Percentiles rank a stretch among this genome's conserved stretches.
Evolutionary conservation across 768 basidiomycete species (phyloP).

Genomic region (Neoboletus subvelutipes): DNA sequence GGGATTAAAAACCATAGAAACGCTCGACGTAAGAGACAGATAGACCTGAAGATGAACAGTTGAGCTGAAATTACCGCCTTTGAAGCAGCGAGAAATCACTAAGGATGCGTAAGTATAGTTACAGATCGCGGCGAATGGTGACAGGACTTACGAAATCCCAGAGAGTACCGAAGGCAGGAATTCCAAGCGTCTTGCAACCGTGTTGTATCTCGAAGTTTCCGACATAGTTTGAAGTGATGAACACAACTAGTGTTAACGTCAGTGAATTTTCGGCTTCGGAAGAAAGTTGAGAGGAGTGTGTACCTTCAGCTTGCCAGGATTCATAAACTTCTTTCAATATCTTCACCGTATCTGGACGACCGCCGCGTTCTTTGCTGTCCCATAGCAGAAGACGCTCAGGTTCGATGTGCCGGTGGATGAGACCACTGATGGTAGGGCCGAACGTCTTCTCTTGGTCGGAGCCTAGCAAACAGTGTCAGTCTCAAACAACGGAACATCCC

Average conservation of each 20-base stretch:
- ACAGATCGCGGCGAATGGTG: conserved; percentile 3
- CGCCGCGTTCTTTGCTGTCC: conserved; percentile 74
- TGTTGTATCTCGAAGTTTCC: conserved; percentile 80
- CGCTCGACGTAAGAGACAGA: conserved; percentile 5
- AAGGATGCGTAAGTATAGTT: not conserved
- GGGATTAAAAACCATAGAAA: not conserved
- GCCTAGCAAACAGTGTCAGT: conserved; percentile 39
- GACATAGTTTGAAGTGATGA: conserved; percentile 81
- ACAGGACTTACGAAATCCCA: conserved; percentile 58
- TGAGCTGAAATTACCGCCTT: not conserved
- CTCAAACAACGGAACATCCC: not conserved
- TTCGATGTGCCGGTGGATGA: conserved; percentile 69
- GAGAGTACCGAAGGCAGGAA: conserved; percentile 66
- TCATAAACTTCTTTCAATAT: conserved; percentile 66
- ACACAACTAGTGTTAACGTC: conserved; percentile 49
- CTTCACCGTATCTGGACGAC: conserved; percentile 77
- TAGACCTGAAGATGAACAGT: not conserved
- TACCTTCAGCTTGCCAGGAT: conserved; percentile 72
- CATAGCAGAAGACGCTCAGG: conserved; percentile 74
- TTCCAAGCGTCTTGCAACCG: conserved; percentile 68
- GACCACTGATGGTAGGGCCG: conserved; percentile 72
- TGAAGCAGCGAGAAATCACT: conserved; percentile 23
- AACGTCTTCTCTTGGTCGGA: conserved; percentile 85
- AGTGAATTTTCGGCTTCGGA: not conserved
- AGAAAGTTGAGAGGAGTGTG: not conserved